Base-by-base conservation (phyloP, 2,329 filamentous ascomycete species). In the Hymenoscyphus occultus region DNA sequence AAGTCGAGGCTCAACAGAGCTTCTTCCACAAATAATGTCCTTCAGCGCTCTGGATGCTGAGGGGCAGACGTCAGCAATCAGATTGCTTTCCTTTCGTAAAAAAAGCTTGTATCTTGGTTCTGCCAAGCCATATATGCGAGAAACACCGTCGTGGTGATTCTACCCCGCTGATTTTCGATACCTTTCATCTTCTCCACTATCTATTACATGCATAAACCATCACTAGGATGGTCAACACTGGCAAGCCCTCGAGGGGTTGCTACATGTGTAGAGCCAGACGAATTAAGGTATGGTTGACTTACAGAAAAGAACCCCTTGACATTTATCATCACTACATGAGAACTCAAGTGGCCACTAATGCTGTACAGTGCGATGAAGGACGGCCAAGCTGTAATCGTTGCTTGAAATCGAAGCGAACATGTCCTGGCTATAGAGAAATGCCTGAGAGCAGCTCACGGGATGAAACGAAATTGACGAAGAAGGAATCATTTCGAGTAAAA, bases 211-310 rank as follows among this genome's bases (percentile, higher is more conserved):
- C 35, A 54, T 3, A 54, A 28, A 19, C 35, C 42, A n/a, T 56
- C 31, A 12, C 39, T 56, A 59, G 28, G 9, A 63, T 63, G 62
- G 62, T 63, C n/a, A 63, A 63, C 31, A 63, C 62, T 5, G 62
- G 62, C 51, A 63, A 63, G 56, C 62, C 62, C 22, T 87, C 85
- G 0, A 80, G 81, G 77, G 89, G 87, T 71, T 91, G 89, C 72
- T 88, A 89, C 77, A 90, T 88, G 83, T 91, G 89, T 76, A 83
- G 88, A 74, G 88, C 83, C 54, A 83, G 88, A 67, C 83, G 88
- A 70, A 90, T 91, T 76, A 90, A 90, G 83, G 88, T 89, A 64
- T 22, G 48, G 22, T 28, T 22, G 48, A 54, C 19, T 54, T 54
- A 9, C 48, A 54, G 35, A 54, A 13, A 13, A 14, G 13, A 10